phyloP scores from a whole-genome alignment of 495 filamentous ascomycete genomes.

The Talaromyces stipitatus region DNA sequence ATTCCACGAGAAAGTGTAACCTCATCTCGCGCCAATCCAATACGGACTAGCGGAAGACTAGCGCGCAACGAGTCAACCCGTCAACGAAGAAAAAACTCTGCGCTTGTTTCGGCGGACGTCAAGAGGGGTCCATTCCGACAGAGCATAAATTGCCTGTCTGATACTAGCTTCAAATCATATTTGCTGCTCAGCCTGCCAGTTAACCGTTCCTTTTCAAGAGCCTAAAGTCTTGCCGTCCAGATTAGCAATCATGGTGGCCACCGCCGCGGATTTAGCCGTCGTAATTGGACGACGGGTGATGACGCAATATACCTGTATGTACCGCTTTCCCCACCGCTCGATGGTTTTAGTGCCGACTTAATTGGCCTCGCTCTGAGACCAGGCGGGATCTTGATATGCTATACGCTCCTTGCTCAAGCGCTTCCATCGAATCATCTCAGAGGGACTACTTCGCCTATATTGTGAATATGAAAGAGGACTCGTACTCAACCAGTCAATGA shows the following conservation, averaged over 20 bases:
- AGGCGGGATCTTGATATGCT: neutral
- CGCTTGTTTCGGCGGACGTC: neutral
- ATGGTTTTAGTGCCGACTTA: neutral
- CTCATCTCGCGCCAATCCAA: neutral
- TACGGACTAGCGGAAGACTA: too few relatives aligned
- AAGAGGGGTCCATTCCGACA: too few relatives aligned
- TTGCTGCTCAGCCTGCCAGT: too few relatives aligned
- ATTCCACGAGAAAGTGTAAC: slow-evolving; percentile 15
- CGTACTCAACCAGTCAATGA: too few relatives aligned
- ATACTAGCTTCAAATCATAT: too few relatives aligned
- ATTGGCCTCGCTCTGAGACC: neutral
- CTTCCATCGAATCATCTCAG: neutral
- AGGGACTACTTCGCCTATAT: too few relatives aligned
- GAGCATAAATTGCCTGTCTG: too few relatives aligned
- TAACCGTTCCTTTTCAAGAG: too few relatives aligned
- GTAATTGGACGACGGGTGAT: slow-evolving; percentile 3
- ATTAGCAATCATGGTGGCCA: neutral
- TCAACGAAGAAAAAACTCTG: neutral
- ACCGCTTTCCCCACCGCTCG: neutral
- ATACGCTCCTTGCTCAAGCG: neutral
- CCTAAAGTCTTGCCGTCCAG: neutral
- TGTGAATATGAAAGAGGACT: too few relatives aligned
- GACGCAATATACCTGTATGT: slow-evolving; percentile 4
- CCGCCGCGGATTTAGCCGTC: neutral
- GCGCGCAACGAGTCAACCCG: neutral